Conservation (phyloP, 768 basidiomycete species). For the Auricularia cornea region DNA sequence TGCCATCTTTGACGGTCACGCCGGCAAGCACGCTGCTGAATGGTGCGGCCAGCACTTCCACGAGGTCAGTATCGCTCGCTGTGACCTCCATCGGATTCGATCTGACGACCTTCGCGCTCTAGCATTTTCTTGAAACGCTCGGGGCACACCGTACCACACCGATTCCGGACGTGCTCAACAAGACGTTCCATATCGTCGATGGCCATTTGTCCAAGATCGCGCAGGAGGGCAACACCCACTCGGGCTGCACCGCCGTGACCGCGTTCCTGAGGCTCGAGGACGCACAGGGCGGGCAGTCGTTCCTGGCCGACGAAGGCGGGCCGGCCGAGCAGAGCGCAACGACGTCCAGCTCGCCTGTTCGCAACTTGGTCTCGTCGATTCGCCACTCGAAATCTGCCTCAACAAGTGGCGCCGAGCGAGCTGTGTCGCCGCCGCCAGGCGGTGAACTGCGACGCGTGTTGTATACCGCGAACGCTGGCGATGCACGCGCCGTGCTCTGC, state of each 20-base stretch:
- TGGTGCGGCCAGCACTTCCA: constrained; percentile 98
- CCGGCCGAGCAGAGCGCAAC: too few relatives aligned
- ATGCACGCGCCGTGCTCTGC: constrained; percentile 90
- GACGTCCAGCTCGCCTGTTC: too few relatives aligned
- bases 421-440: constrained; percentile 12
- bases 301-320: constrained; percentile 35
- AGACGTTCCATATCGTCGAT: constrained; percentile 93
- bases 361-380: constrained; percentile 19
- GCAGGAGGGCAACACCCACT: constrained; percentile 86
- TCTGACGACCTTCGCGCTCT: constrained; percentile 4
- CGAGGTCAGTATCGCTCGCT: constrained; percentile 44
- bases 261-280: constrained; percentile 93
- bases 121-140: constrained; percentile 65
- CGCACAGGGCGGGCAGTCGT: constrained; percentile 60
- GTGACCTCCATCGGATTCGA: neutral
- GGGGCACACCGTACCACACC: constrained; percentile 45
- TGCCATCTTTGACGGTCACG: constrained; percentile 97
- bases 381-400: constrained; percentile 15
- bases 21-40: constrained; percentile 96
- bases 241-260: constrained; percentile 94
- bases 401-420: neutral
- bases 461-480: constrained; percentile 95
- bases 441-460: constrained; percentile 58
- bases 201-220: constrained; percentile 72
- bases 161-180: constrained; percentile 84